Conservation (phyloP, 1,139 yeast species). For the Hemisphaericaspora xylofermentans region DNA sequence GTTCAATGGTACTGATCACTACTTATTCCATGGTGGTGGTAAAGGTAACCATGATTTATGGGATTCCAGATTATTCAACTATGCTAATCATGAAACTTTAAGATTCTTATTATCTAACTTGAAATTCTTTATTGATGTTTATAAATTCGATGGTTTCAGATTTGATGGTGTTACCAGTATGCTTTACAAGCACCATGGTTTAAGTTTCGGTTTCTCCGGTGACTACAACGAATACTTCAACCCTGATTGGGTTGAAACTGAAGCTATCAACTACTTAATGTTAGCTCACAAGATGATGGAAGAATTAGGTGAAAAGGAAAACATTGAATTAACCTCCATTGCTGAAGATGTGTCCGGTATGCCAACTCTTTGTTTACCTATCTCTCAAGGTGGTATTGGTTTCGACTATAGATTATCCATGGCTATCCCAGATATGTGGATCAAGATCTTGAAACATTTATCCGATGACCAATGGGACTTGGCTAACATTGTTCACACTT, state of each 20-base stretch:
- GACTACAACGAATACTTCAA: slow-evolving; percentile 90
- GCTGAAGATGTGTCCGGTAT: slow-evolving; percentile 98
- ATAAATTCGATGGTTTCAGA: slow-evolving; percentile 89
- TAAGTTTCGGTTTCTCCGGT: slow-evolving; percentile 86
- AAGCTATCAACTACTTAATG: slow-evolving; percentile 84
- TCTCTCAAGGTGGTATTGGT: slow-evolving; percentile 80
- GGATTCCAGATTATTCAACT: slow-evolving; percentile 93
- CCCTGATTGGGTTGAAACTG: slow-evolving; percentile 78
- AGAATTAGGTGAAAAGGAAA: slow-evolving; percentile 42
- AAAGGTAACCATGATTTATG: slow-evolving; percentile 89
- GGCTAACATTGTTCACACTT: slow-evolving; percentile 73
- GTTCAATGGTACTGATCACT: slow-evolving; percentile 95
- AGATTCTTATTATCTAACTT: slow-evolving; percentile 86
- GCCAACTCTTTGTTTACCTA: slow-evolving; percentile 87
- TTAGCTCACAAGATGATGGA: slow-evolving; percentile 77
- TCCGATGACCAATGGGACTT: slow-evolving; percentile 91
- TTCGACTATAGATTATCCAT: slow-evolving; percentile 91
- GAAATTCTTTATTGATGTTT: slow-evolving; percentile 80
- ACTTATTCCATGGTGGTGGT: slow-evolving; percentile 84
- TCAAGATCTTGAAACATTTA: slow-evolving; percentile 80
- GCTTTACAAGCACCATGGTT: slow-evolving; percentile 90
- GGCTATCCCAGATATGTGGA: slow-evolving; percentile 99
- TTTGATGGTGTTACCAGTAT: slow-evolving; percentile 96
- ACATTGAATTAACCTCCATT: slow-evolving; percentile 65
- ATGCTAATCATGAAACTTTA: slow-evolving; percentile 86